Evolutionary conservation across 345 rosid genomes (phyloP).

Genomic region (Hibiscus trionum): DNA sequence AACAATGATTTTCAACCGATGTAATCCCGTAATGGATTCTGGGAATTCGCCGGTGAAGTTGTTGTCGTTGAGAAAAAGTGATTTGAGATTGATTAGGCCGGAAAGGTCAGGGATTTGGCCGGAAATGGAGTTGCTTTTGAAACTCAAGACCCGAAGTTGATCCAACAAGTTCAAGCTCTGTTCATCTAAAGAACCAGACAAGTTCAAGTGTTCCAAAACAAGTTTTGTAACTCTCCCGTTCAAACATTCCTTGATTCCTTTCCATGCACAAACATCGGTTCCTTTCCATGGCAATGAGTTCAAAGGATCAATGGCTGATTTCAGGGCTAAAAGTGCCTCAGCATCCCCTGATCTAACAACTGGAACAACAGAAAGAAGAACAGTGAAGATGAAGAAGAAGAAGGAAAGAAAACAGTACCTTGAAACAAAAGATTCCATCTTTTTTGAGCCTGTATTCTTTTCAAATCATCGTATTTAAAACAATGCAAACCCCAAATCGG

Average conservation of each 20-base stretch:
- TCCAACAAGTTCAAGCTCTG: conserved; percentile 52
- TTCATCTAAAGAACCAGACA: conserved; percentile 51
- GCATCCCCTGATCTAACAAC: conserved; percentile 55
- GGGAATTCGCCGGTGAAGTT: conserved; percentile 76
- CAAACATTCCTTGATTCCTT: conserved; percentile 63
- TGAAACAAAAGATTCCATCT: conserved; percentile 23
- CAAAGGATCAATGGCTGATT: conserved; percentile 60
- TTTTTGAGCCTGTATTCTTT: not conserved
- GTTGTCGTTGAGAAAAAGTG: conserved; percentile 60
- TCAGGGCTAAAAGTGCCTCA: conserved; percentile 57
- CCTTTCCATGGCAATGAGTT: conserved; percentile 54
- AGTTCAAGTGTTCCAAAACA: conserved; percentile 59
- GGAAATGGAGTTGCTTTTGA: conserved; percentile 73
- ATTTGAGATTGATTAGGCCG: conserved; percentile 68
- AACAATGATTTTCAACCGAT: conserved; percentile 63
- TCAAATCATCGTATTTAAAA: conserved; percentile 11
- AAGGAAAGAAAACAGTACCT: conserved; percentile 22
- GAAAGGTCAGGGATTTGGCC: conserved; percentile 67
- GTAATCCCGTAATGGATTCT: conserved; percentile 47
- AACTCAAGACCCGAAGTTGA: conserved; percentile 82
- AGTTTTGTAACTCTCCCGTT: conserved; percentile 80
- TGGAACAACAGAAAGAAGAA: conserved; percentile 24
- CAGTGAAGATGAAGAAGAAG: conserved; percentile 8
- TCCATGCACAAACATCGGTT: conserved; percentile 58
- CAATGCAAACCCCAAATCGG: conserved; percentile 5